Conservation (phyloP, 257 asterid genomes). For the Echites panduratus region DNA sequence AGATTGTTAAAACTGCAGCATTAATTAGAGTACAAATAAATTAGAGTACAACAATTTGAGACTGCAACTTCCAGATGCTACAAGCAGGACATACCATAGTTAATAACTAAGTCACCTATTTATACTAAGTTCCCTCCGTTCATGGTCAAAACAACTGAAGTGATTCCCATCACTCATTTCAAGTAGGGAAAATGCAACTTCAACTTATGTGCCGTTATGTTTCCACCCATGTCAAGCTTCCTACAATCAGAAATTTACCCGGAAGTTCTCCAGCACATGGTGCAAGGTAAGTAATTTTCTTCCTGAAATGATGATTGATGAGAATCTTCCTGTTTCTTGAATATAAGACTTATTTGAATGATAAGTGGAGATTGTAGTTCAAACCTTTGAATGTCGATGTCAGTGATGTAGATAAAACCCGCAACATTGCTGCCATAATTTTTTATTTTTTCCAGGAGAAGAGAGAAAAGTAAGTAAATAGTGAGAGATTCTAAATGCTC, state of each 20-base stretch:
- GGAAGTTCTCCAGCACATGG: slow-evolving; percentile 94
- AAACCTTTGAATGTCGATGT: slow-evolving; percentile 72
- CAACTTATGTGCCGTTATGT: slow-evolving; percentile 19
- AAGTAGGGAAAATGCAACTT: slow-evolving; percentile 1
- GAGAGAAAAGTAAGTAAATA: slow-evolving; percentile 4
- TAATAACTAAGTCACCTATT: not conserved
- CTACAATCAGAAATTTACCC: slow-evolving; percentile 68
- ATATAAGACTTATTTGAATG: not conserved
- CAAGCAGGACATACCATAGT: not conserved
- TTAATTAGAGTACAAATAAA: not conserved
- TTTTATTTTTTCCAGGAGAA: not conserved
- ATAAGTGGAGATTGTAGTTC: slow-evolving; percentile 9
- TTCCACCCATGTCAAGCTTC: slow-evolving; percentile 87
- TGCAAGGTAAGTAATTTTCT: slow-evolving; percentile 74
- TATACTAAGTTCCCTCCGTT: not conserved
- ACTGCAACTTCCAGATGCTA: not conserved
- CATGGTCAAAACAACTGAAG: not conserved
- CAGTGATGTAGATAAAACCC: slow-evolving; percentile 91
- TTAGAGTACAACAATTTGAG: not conserved
- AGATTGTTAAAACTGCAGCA: not conserved
- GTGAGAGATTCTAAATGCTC: slow-evolving; percentile 5
- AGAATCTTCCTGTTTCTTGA: not conserved
- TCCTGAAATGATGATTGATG: slow-evolving; percentile 38
- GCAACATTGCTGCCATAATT: slow-evolving; percentile 64
- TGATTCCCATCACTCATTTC: not conserved